Evolutionary conservation across 1,284 basidiomycete species (phyloP), one percentile per base, ranked within the genome.

Genomic region (Tetrapyrgos nigripes): DNA sequence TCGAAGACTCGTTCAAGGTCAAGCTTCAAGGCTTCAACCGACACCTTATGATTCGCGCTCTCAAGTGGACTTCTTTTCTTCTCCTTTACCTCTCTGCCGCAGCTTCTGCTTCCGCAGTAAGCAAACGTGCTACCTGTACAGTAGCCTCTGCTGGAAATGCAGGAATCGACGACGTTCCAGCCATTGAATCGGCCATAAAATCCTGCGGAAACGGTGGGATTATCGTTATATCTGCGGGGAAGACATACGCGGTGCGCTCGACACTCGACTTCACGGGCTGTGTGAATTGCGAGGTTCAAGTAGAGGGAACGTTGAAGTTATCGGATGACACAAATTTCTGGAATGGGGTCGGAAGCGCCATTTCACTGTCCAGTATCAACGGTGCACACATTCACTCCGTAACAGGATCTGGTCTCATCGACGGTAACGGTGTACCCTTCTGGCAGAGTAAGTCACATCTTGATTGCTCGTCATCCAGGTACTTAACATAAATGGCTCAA

Each of bases 161-260:
- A 9, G 65, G 66, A 8, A 60, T 57, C 17, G 71, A 73, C 43
- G 71, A 73, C 47, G 70, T 73, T 11, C 70, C 68, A 24, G 66
- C 70, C 49, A 71, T 72, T 21, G 60, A 66, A 50, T 64, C 64
- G 14, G 70, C 70, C 23, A 65, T 72, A 46, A 62, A 69, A 54
- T 65, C 67, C 33, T 73, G 70, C 43, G 71, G 71, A 1, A 68
- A 68, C 26, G 70, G 69, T n/a, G 70, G 71, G 6, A 68, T 68
- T 21, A 70, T 71, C 24, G 63, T 70, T 23, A 66, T 73, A 24
- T 66, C 70, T 29, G 68, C 66, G 23, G 68, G 70, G 9, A 62
- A 58, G 17, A 65, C 62, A 1, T 72, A 67, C 47, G 58, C 62
- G 27, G 63, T 73, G 46, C 68, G 68, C 8, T 67, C 66, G 44